Percentiles rank a stretch among this genome's conserved stretches.
phyloP scores from a whole-genome alignment of 1,139 yeast species.

The Taphrina wiesneri region DNA sequence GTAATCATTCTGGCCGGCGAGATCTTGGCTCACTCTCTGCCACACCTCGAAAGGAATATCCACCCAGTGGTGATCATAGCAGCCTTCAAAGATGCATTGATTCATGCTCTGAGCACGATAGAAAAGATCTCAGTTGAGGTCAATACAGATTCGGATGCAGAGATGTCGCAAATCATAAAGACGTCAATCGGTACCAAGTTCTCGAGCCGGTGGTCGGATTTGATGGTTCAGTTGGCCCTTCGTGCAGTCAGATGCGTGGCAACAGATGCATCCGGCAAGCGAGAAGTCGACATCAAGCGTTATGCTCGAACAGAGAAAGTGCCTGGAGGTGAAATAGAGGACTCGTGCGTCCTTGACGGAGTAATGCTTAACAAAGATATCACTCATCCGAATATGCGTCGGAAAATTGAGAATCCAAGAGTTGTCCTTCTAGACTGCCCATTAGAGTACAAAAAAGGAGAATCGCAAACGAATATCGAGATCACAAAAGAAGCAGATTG shows the following conservation, averaged over 20 bases:
- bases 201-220: slow-evolving; percentile 84
- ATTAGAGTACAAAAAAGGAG: slow-evolving; percentile 97
- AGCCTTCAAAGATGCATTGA: slow-evolving; percentile 86
- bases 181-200: slow-evolving; percentile 97
- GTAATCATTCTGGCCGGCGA: slow-evolving; percentile 80
- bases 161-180: slow-evolving; percentile 80
- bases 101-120: slow-evolving; percentile 86
- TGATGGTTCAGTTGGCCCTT: slow-evolving; percentile 87
- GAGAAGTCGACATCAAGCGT: slow-evolving; percentile 90
- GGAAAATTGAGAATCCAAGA: slow-evolving; percentile 83
- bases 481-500: slow-evolving; percentile 95
- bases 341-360: slow-evolving; percentile 84
- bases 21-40: slow-evolving; percentile 90
- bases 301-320: slow-evolving; percentile 92
- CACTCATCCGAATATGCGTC: slow-evolving; percentile 95
- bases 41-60: slow-evolving; percentile 85
- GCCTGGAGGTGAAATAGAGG: slow-evolving; percentile 96
- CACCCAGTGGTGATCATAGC: slow-evolving; percentile 96
- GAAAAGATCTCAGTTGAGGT: slow-evolving; percentile 82
- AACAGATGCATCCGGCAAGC: slow-evolving; percentile 61
- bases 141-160: slow-evolving; percentile 77
- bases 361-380: slow-evolving; percentile 93
- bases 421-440: slow-evolving; percentile 92
- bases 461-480: slow-evolving; percentile 96
- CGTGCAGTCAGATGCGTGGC: slow-evolving; percentile 84